These are phyloP conservation scores for Clavispora phyllophila DNA, from an alignment of 805 yeast genomes.

Conservation along the genomic window DNA sequence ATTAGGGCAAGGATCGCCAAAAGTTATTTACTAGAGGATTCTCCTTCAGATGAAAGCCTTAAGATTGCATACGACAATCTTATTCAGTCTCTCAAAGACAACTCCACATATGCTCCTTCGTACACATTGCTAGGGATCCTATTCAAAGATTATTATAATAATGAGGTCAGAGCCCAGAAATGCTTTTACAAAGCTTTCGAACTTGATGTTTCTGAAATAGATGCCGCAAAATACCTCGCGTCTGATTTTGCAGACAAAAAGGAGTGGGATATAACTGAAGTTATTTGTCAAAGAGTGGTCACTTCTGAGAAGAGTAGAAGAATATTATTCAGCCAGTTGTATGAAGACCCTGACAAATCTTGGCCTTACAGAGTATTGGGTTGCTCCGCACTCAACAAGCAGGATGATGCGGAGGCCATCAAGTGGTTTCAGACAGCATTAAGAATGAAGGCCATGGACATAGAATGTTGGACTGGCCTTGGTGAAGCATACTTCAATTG, in stretches of 20 bases:
- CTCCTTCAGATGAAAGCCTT: conserved; percentile 17
- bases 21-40: conserved; percentile 41
- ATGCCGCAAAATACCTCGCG: conserved; percentile 70
- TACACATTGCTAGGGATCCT: conserved; percentile 76
- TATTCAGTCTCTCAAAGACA: conserved; percentile 57
- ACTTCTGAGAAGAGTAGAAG: conserved; percentile 57
- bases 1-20: conserved; percentile 72
- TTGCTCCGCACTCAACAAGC: conserved; percentile 63
- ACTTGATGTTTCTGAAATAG: conserved; percentile 67
- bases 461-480: conserved; percentile 87
- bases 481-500: conserved; percentile 90
- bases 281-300: conserved; percentile 62
- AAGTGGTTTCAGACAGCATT: conserved; percentile 86
- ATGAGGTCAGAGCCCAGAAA: conserved; percentile 66
- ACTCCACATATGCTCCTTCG: conserved; percentile 67
- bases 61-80: conserved; percentile 54
- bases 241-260: conserved; percentile 57
- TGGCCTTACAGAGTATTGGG: conserved; percentile 95
- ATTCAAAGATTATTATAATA: conserved; percentile 56
- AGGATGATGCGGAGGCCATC: conserved; percentile 73
- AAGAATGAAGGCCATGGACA: conserved; percentile 59
- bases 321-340: conserved; percentile 27
- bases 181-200: conserved; percentile 90
- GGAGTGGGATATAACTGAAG: conserved; percentile 85
- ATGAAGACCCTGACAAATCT: conserved; percentile 35